Percentiles rank a stretch among this genome's conserved stretches.
These are phyloP conservation scores for Pyrrhoderma lamaoense DNA, from an alignment of 1,284 basidiomycete genomes.

Conservation along the genomic window DNA sequence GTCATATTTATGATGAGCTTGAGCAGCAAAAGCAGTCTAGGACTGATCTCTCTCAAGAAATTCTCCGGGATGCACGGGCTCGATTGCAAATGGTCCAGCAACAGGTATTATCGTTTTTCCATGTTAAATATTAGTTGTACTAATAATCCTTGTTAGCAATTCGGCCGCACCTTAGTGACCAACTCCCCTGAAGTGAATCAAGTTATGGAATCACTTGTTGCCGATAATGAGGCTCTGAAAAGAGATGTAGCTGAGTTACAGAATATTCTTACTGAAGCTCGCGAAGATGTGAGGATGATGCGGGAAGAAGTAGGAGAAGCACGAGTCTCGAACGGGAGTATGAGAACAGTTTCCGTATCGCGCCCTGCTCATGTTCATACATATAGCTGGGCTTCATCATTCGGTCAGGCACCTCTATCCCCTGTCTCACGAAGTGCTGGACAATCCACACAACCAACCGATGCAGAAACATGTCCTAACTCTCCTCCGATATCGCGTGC, in stretches of 20 bases:
- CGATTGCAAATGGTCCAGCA: slow-evolving; percentile 58
- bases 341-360: slow-evolving; percentile 15
- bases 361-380: slow-evolving; percentile 10
- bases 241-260: slow-evolving; percentile 76
- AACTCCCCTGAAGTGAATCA: slow-evolving; percentile 56
- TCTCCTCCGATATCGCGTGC: slow-evolving; percentile 48
- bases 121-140: too few species aligned
- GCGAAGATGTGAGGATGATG: slow-evolving; percentile 66
- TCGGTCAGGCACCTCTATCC: slow-evolving; percentile 17
- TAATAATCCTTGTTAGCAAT: slow-evolving; percentile 30
- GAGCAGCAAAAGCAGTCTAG: slow-evolving; percentile 61
- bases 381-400: slow-evolving; percentile 17
- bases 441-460: slow-evolving; percentile 31
- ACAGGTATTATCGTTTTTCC: slow-evolving; percentile 42
- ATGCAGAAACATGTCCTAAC: slow-evolving; percentile 52
- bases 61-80: slow-evolving; percentile 65
- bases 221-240: slow-evolving; percentile 76
- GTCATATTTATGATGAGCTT: slow-evolving; percentile 51
- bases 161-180: slow-evolving; percentile 34
- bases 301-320: slow-evolving; percentile 73
- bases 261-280: slow-evolving; percentile 59
- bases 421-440: slow-evolving; percentile 26
- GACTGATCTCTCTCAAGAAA: slow-evolving; percentile 63
- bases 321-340: slow-evolving; percentile 40
- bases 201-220: slow-evolving; percentile 74